Evolutionary conservation across 768 basidiomycete species (phyloP).

Genomic region (Rickenella mellea): DNA sequence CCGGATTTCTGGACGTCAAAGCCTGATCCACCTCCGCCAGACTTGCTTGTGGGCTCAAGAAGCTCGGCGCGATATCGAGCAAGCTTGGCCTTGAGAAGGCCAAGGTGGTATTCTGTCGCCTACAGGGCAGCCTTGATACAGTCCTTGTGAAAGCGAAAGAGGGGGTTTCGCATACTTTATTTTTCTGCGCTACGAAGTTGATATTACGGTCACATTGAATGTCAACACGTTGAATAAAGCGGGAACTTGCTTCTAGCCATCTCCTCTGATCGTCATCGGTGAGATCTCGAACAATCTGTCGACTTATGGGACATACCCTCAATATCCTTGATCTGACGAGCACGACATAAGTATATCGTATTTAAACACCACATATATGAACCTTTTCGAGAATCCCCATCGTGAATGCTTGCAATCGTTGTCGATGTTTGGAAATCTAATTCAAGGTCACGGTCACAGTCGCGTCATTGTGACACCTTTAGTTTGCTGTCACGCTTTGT

Average conservation of each 20-base stretch:
- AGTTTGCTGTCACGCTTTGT: too few species aligned
- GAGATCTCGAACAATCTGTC: slow-evolving; percentile 1
- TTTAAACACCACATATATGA: slow-evolving; percentile 10
- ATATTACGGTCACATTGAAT: slow-evolving; percentile 1
- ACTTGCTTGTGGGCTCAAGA: slow-evolving; percentile 84
- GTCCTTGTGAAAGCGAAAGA: neutral
- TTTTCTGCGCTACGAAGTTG: slow-evolving; percentile 70
- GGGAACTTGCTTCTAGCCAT: slow-evolving; percentile 94
- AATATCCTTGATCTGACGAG: slow-evolving; percentile 79
- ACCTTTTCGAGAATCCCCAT: slow-evolving; percentile 97
- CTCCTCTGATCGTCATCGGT: slow-evolving; percentile 55
- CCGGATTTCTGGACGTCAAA: slow-evolving; percentile 86
- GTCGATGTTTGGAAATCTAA: neutral
- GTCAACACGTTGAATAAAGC: neutral
- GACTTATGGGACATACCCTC: slow-evolving; percentile 54
- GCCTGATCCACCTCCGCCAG: slow-evolving; percentile 68
- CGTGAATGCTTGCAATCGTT: slow-evolving; percentile 19
- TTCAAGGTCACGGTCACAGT: neutral
- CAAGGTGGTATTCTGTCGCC: slow-evolving; percentile 93
- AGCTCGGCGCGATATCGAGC: slow-evolving; percentile 92
- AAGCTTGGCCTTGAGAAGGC: slow-evolving; percentile 88
- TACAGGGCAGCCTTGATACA: slow-evolving; percentile 17
- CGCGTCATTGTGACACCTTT: neutral
- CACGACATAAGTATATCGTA: neutral
- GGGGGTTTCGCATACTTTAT: slow-evolving; percentile 50